Percentiles rank a stretch among this genome's conserved stretches.
Conservation (phyloP, 345 rosid species). For the Eucalyptus pauciflora region DNA sequence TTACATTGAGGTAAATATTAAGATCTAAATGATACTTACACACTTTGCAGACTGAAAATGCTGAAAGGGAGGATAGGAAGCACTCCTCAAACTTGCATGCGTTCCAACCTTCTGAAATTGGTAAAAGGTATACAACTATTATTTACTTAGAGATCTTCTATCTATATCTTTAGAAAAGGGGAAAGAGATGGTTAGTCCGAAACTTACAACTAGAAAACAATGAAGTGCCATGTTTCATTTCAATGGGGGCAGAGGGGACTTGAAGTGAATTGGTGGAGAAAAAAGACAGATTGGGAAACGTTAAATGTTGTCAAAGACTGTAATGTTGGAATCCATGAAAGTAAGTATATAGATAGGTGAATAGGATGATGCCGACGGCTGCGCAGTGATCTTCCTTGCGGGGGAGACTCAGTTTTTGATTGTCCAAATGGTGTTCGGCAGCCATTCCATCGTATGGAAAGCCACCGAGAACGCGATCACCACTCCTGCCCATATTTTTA, state of each 20-base stretch:
- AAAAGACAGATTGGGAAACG: neutral
- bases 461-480: too few species aligned
- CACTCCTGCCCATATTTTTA: too few species aligned
- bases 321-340: slow-evolving; percentile 35
- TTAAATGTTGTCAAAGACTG: slow-evolving; percentile 60
- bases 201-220: neutral
- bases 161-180: neutral
- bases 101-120: slow-evolving; percentile 55
- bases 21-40: slow-evolving; percentile 31
- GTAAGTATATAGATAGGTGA: too few species aligned
- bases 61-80: slow-evolving; percentile 46
- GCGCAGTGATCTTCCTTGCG: too few species aligned
- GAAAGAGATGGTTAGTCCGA: too few species aligned
- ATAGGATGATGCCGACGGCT: too few species aligned
- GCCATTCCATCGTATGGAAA: too few species aligned
- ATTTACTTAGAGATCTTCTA: neutral
- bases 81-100: slow-evolving; percentile 28
- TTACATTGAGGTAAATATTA: neutral
- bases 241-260: neutral
- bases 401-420: too few species aligned
- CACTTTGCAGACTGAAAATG: slow-evolving; percentile 44
- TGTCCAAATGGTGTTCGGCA: too few species aligned
- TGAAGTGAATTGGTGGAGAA: neutral
- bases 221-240: neutral
- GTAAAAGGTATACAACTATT: neutral